These are phyloP conservation scores for Trichoderma afroharzianum DNA, from an alignment of 2,329 filamentous ascomycete genomes.

Conservation along the genomic window DNA sequence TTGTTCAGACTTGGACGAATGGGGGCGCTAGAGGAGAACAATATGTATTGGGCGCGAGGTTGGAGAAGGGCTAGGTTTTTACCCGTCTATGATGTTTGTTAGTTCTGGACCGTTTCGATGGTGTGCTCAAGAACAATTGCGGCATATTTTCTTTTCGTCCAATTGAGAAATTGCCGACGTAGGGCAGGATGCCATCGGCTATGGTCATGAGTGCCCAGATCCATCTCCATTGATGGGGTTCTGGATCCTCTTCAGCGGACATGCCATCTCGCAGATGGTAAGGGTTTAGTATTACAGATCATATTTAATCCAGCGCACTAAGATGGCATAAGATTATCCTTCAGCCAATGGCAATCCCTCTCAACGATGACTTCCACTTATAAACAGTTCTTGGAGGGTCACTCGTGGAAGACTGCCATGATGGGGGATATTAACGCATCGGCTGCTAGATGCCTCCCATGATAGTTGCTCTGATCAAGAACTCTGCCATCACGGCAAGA, in stretches of 20 bases:
- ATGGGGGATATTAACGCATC: neutral
- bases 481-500: constrained; percentile 55
- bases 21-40: constrained; percentile 2
- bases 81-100: neutral
- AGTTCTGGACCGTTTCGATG: neutral
- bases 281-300: neutral
- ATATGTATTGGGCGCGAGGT: neutral
- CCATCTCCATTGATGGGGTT: neutral
- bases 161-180: neutral
- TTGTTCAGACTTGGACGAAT: neutral
- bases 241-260: neutral
- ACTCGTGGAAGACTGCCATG: neutral
- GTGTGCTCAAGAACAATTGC: neutral
- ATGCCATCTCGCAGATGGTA: neutral
- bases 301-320: neutral
- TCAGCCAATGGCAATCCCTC: neutral
- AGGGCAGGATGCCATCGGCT: neutral
- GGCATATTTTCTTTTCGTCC: neutral
- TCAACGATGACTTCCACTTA: neutral
- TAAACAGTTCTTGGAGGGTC: neutral
- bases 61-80: neutral
- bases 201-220: neutral
- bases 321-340: too few species aligned
- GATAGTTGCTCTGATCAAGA: constrained; percentile 71
- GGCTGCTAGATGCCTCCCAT: constrained; percentile 58